These are phyloP conservation scores for Entomortierella lignicola DNA, from an alignment of 192 early-diverging fungal genomes.

Conservation along the genomic window DNA sequence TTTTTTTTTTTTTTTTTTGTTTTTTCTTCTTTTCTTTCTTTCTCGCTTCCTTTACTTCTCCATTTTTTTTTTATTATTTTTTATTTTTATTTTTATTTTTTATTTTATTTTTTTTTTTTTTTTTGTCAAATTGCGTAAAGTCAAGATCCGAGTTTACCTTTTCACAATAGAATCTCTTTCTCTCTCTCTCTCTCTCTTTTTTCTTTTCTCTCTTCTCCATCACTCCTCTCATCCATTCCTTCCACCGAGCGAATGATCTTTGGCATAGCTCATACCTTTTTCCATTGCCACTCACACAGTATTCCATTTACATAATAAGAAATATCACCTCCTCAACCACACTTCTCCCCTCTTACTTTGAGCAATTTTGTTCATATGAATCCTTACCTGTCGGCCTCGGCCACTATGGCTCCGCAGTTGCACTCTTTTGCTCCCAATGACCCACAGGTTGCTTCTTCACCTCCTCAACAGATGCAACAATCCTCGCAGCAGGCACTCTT, in stretches of 20 bases:
- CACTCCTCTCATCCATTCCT: background rate
- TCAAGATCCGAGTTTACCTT: background rate
- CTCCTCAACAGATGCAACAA: constrained; percentile 26
- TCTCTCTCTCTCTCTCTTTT: background rate
- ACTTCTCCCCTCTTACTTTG: background rate
- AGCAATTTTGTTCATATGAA: constrained; percentile 26
- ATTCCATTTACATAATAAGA: too few relatives aligned
- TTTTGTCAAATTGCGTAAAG: too few relatives aligned
- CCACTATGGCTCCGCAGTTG: constrained; percentile 25
- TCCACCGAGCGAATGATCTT: background rate
- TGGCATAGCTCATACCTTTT: background rate
- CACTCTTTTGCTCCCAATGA: constrained; percentile 1
- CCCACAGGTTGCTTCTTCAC: constrained; percentile 8
- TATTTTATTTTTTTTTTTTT: background rate
- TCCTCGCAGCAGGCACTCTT: constrained; percentile 3
- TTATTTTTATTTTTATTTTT: constrained; percentile 4
- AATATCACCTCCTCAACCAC: background rate
- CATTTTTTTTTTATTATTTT: background rate
- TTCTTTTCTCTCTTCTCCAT: constrained; percentile 1
- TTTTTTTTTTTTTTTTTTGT: too few relatives aligned
- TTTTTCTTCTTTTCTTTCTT: background rate
- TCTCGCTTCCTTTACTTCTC: constrained; percentile 1
- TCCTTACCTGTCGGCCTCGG: constrained; percentile 34
- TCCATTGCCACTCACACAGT: too few relatives aligned
- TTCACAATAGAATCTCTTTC: too few relatives aligned